Conservation (phyloP, 192 early-diverging fungal species). For the Cetraspora pellucida region DNA sequence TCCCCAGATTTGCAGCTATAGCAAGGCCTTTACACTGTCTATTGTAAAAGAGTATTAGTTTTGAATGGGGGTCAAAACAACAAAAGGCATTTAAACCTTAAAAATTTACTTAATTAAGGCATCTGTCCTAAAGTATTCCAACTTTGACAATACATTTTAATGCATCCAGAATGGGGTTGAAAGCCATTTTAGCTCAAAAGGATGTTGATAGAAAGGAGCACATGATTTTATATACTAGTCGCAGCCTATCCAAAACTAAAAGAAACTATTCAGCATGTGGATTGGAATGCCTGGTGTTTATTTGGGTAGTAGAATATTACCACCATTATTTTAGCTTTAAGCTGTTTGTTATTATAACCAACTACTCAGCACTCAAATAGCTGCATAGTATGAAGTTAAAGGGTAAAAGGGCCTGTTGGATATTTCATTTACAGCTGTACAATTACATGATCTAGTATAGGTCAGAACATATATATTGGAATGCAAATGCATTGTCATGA, state of each 20-base stretch:
- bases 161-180: not conserved
- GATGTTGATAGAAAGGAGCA: not conserved
- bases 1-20: not conserved
- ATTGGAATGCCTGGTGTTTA: not conserved
- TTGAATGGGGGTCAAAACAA: not conserved
- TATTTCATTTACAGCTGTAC: not conserved
- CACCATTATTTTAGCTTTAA: constrained; percentile 36
- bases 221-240: not conserved
- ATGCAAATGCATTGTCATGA: not conserved
- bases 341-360: not conserved
- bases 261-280: not conserved
- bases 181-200: not conserved
- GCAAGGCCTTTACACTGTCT: not conserved
- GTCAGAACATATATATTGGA: not conserved
- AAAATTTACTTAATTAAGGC: not conserved
- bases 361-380: not conserved
- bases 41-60: not conserved
- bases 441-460: not conserved
- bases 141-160: not conserved
- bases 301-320: constrained; percentile 36
- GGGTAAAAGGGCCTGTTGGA: not conserved
- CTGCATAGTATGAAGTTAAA: not conserved
- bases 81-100: not conserved
- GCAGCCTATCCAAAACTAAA: not conserved
- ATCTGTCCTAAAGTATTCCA: not conserved